Percentiles rank a stretch among this genome's conserved stretches.
These are phyloP conservation scores for Malassezia globosa DNA, from an alignment of 1,284 basidiomycete genomes.

Conservation along the genomic window DNA sequence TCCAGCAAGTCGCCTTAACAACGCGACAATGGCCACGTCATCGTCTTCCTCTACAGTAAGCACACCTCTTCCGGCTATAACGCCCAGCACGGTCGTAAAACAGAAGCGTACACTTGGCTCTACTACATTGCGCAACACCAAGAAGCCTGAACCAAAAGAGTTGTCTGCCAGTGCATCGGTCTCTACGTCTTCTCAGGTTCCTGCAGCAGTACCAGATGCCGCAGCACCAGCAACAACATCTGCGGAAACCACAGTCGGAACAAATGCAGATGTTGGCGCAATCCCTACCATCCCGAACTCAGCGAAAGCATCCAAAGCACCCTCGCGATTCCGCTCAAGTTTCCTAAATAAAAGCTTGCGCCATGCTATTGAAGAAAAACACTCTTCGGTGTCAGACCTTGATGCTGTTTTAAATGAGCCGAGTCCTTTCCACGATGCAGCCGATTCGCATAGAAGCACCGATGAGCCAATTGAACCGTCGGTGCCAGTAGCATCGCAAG, in stretches of 20 bases:
- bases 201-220: not conserved
- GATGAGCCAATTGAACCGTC: too few relatives aligned
- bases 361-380: slow-evolving; percentile 29
- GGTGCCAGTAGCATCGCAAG: too few relatives aligned
- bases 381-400: slow-evolving; percentile 9
- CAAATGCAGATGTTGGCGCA: too few relatives aligned
- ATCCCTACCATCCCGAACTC: too few relatives aligned
- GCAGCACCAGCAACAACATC: too few relatives aligned
- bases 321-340: slow-evolving; percentile 23
- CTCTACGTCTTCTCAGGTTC: too few relatives aligned
- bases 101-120: slow-evolving; percentile 14
- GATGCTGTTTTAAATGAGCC: slow-evolving; percentile 2
- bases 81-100: slow-evolving; percentile 7
- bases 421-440: slow-evolving; percentile 5
- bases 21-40: too few relatives aligned
- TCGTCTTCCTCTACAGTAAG: not conserved
- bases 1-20: not conserved
- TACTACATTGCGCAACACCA: slow-evolving; percentile 7
- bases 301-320: too few relatives aligned
- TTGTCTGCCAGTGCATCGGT: too few relatives aligned
- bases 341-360: slow-evolving; percentile 42
- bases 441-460: too few relatives aligned
- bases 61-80: not conserved
- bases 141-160: slow-evolving; percentile 4
- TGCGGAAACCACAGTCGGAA: too few relatives aligned